These are phyloP conservation scores for Odontarrhena argentea DNA, from an alignment of 345 rosid genomes.

Conservation along the genomic window DNA sequence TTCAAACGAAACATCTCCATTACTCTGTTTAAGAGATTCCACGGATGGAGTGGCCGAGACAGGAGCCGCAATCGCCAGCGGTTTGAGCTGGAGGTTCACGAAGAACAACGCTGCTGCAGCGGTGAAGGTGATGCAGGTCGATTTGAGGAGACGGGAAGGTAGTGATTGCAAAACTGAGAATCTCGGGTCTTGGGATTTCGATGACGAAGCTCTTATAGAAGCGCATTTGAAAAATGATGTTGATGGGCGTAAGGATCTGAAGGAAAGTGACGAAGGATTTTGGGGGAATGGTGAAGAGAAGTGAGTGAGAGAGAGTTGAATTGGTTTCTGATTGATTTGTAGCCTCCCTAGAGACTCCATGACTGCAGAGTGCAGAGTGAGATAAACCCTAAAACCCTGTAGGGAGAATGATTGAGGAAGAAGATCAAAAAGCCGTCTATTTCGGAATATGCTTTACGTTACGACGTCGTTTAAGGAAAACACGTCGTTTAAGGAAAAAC, in stretches of 20 bases:
- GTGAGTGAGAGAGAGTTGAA: conserved; percentile 50
- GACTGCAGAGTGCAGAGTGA: conserved; percentile 15
- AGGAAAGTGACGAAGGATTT: conserved; percentile 43
- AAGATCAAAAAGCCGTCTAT: conserved; percentile 23
- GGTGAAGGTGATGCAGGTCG: conserved; percentile 60
- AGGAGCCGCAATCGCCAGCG: conserved; percentile 57
- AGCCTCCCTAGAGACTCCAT: conserved; percentile 67
- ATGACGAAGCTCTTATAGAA: conserved; percentile 50
- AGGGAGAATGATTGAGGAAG: conserved; percentile 27
- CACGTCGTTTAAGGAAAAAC: background rate
- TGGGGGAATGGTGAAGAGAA: conserved; percentile 45
- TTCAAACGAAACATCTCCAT: conserved; percentile 34
- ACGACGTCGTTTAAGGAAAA: conserved; percentile 24
- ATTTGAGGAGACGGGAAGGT: conserved; percentile 44
- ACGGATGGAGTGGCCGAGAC: conserved; percentile 38
- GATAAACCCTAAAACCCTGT: conserved; percentile 36
- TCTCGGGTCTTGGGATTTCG: conserved; percentile 21
- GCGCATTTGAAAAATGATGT: conserved; percentile 42
- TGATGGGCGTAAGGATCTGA: conserved; percentile 39
- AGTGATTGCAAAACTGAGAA: conserved; percentile 37
- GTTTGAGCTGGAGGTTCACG: conserved; percentile 48
- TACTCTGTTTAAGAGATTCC: conserved; percentile 40
- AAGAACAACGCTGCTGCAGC: conserved; percentile 69
- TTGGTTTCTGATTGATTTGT: conserved; percentile 47
- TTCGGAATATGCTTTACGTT: background rate